Evolutionary conservation across 2,329 filamentous ascomycete species (phyloP).

Genomic region (Ilyonectria destructans): DNA sequence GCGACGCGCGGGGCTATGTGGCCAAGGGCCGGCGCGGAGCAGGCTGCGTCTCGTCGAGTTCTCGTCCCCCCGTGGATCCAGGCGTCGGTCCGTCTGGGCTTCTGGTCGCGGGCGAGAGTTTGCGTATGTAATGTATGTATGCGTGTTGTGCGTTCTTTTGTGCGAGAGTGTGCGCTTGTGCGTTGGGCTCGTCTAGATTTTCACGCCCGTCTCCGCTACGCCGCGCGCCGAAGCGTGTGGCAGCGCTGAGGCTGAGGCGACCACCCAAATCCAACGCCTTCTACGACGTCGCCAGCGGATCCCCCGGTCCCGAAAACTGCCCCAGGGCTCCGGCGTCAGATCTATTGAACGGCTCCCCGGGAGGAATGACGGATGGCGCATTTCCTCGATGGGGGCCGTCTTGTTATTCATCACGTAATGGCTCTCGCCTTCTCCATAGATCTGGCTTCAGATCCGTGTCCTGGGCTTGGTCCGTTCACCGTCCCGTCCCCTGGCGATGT

Average conservation of each 20-base stretch:
- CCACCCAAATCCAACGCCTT: not conserved
- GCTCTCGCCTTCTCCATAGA: slow-evolving; percentile 9
- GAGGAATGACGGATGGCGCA: not conserved
- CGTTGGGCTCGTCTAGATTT: slow-evolving; percentile 19
- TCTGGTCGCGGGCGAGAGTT: not conserved
- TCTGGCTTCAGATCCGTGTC: slow-evolving; percentile 31
- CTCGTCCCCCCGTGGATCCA: not conserved
- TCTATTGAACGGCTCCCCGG: not conserved
- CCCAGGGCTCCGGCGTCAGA: not conserved
- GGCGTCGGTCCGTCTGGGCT: not conserved
- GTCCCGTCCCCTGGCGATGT: slow-evolving; percentile 36
- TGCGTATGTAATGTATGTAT: slow-evolving; percentile 2
- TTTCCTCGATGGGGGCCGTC: not conserved
- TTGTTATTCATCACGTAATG: slow-evolving; percentile 28
- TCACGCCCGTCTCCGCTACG: slow-evolving; percentile 27
- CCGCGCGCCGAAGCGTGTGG: not conserved
- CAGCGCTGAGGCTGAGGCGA: not conserved
- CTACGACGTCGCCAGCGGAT: not conserved
- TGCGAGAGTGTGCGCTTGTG: slow-evolving; percentile 29
- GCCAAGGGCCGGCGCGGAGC: not conserved
- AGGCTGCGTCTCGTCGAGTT: not conserved
- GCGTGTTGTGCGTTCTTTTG: slow-evolving; percentile 30
- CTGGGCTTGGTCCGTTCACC: slow-evolving; percentile 38
- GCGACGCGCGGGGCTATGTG: too few species aligned
- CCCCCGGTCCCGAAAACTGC: not conserved